Conservation (phyloP, 1,139 yeast genomes). For the Casaregolazyma suthepensis region DNA sequence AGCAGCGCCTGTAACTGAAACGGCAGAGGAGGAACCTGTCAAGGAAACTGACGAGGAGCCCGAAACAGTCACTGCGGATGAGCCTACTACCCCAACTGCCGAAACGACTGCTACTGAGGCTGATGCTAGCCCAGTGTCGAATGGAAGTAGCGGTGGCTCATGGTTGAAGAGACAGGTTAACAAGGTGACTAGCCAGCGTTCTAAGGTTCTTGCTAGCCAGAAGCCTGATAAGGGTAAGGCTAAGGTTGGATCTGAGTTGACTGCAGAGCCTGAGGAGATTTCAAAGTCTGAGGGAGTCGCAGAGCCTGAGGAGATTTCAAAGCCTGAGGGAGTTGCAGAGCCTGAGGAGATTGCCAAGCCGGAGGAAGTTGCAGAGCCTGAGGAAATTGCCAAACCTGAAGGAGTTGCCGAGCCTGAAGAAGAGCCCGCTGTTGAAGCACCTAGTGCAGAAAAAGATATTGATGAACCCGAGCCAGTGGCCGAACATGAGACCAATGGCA, state of each 20-base stretch:
- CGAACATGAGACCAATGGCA: background rate
- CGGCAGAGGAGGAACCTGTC: no score
- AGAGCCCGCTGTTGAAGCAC: conserved; percentile 13
- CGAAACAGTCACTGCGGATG: background rate
- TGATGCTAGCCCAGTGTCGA: conserved; percentile 3
- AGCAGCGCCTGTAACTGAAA: no score
- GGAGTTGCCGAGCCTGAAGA: no score
- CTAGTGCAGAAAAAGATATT: background rate
- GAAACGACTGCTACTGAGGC: background rate
- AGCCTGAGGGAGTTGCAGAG: background rate
- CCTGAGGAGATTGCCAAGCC: conserved; percentile 1
- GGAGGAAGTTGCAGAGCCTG: conserved; percentile 4
- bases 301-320: conserved; percentile 3
- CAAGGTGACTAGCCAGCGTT: conserved; percentile 10
- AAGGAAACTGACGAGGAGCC: no score
- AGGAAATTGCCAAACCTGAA: conserved; percentile 8
- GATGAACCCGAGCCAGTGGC: background rate
- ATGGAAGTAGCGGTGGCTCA: conserved; percentile 3
- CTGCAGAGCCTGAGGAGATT: conserved; percentile 3
- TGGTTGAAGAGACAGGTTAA: conserved; percentile 12
- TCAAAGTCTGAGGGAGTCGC: conserved; percentile 7
- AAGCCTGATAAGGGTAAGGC: conserved; percentile 8
- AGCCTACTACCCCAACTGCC: conserved; percentile 3
- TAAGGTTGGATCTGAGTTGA: conserved; percentile 6
- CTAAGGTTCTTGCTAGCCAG: conserved; percentile 9